Conservation (phyloP, 2,329 filamentous ascomycete species). For the Sphaerulina vaccinii region DNA sequence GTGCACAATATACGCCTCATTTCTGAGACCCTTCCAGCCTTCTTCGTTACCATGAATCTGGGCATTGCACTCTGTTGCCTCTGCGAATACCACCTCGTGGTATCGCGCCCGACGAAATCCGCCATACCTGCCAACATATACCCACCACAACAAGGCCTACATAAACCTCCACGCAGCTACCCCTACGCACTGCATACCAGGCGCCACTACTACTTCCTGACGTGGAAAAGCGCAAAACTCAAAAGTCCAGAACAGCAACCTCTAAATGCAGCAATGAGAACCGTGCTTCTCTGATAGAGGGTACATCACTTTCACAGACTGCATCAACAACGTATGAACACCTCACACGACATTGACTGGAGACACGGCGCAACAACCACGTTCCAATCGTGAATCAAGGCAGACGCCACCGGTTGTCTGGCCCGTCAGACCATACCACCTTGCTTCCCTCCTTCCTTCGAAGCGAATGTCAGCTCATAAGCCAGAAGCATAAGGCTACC, state of each 20-base stretch:
- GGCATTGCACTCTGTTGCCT: neutral
- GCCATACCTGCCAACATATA: neutral
- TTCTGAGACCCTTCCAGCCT: constrained; percentile 3
- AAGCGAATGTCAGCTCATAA: neutral
- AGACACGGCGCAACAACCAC: neutral
- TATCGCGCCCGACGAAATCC: neutral
- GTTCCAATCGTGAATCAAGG: neutral
- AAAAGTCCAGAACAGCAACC: neutral
- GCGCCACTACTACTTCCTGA: constrained; percentile 2
- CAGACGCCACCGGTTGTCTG: neutral
- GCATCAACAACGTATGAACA: neutral
- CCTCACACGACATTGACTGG: neutral
- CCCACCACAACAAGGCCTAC: neutral
- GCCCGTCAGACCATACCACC: neutral
- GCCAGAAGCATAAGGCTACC: neutral
- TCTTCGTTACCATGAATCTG: constrained; percentile 2
- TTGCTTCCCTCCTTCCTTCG: neutral
- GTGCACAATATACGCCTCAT: constrained; percentile 12
- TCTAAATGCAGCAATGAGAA: constrained; percentile 2
- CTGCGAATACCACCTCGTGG: neutral
- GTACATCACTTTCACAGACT: constrained; percentile 1
- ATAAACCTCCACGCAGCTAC: neutral
- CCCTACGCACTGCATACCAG: constrained; percentile 9
- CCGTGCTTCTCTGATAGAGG: neutral
- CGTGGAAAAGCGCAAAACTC: constrained; percentile 2